Conservation (phyloP, 257 asterid species). For the Penstemon newberryi region DNA sequence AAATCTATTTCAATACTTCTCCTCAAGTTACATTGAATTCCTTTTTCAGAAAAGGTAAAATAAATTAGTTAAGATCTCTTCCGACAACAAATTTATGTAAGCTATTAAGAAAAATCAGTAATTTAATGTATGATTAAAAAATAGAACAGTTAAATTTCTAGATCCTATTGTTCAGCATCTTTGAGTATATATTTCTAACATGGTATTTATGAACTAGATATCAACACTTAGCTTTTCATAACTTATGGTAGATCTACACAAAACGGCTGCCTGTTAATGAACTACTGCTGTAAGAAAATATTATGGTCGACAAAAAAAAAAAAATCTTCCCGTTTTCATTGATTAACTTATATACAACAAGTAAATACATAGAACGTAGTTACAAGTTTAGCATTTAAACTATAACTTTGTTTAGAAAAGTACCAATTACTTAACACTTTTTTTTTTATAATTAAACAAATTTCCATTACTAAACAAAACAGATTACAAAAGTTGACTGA, state of each 20-base stretch:
- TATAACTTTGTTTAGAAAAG: neutral
- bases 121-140: no score
- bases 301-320: neutral
- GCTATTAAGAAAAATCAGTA: neutral
- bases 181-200: no score
- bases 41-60: no score
- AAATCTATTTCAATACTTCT: neutral
- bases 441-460: no score
- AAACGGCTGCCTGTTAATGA: neutral
- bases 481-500: neutral
- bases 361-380: neutral
- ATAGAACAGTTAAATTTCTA: no score
- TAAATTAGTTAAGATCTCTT: no score
- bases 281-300: neutral
- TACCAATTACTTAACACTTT: neutral
- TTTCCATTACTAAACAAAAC: no score
- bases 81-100: no score
- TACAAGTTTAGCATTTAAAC: neutral
- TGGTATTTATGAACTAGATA: neutral
- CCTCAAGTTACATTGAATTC: neutral
- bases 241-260: neutral
- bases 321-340: neutral
- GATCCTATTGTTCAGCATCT: no score
- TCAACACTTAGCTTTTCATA: neutral
- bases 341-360: neutral